A percentile compares a stretch with the other conserved stretches of the same genome.
phyloP scores from a whole-genome alignment of 2,329 filamentous ascomycete genomes.

The Decorospora gaudefroyi region DNA sequence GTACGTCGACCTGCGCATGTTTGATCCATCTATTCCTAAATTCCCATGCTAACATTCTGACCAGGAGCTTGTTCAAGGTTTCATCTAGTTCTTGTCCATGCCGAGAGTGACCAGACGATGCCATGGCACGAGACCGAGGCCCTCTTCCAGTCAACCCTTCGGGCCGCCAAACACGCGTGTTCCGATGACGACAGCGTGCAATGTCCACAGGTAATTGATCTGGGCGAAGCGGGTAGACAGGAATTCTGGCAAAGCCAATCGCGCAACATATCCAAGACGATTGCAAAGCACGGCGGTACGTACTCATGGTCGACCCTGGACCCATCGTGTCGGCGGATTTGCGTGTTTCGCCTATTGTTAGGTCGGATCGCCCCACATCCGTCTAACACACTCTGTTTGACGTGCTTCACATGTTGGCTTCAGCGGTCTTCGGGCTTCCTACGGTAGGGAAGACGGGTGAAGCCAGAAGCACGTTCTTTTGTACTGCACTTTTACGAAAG shows the following conservation, averaged over 20 bases:
- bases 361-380: slow-evolving; percentile 14
- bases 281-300: slow-evolving; percentile 47
- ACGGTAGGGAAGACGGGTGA: no score
- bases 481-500: no score
- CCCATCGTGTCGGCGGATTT: slow-evolving; percentile 3
- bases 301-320: slow-evolving; percentile 5
- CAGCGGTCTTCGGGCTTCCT: slow-evolving; percentile 3
- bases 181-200: slow-evolving; percentile 19
- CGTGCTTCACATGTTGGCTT: slow-evolving; percentile 13
- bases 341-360: slow-evolving; percentile 15
- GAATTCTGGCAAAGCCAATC: slow-evolving; percentile 36
- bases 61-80: slow-evolving; percentile 25
- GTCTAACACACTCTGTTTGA: slow-evolving; percentile 6
- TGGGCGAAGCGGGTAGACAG: slow-evolving; percentile 43
- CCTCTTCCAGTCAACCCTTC: slow-evolving; percentile 36
- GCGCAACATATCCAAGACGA: slow-evolving; percentile 39
- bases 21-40: background rate
- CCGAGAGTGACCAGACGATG: slow-evolving; percentile 43
- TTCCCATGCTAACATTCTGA: slow-evolving; percentile 11
- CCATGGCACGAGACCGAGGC: slow-evolving; percentile 43
- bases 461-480: no score
- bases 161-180: slow-evolving; percentile 27
- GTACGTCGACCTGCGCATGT: slow-evolving; percentile 22
- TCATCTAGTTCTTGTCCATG: slow-evolving; percentile 41
- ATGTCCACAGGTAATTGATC: slow-evolving; percentile 29